Conservation (phyloP, 768 basidiomycete genomes). For the Sutorius australiensis region DNA sequence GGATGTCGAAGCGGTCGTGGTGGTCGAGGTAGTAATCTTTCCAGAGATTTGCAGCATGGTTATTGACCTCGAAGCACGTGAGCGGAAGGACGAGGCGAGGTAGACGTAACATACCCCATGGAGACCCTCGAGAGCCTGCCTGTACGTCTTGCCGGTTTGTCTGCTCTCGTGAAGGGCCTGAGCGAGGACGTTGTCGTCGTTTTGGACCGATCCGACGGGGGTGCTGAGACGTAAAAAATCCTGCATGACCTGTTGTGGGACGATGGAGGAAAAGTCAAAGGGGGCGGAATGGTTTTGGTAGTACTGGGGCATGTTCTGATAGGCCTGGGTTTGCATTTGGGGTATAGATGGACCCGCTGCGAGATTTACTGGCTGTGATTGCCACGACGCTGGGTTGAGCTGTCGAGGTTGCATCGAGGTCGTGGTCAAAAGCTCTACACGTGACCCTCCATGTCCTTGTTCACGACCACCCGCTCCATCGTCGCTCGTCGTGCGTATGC, state of each 20-base stretch:
- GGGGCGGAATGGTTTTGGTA: constrained; percentile 21
- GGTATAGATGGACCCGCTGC: constrained; percentile 31
- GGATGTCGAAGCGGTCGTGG: constrained; percentile 53
- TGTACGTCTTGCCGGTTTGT: constrained; percentile 49
- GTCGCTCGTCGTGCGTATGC: constrained; percentile 37
- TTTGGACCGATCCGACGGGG: constrained; percentile 45
- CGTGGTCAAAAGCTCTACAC: no score
- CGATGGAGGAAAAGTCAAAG: constrained; percentile 32
- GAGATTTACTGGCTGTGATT: constrained; percentile 32
- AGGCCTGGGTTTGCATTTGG: constrained; percentile 19
- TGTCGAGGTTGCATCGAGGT: constrained; percentile 19
- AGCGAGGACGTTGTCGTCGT: constrained; percentile 60
- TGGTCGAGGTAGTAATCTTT: constrained; percentile 80
- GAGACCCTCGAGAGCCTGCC: constrained; percentile 60
- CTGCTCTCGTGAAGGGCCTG: constrained; percentile 39
- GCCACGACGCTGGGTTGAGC: constrained; percentile 29
- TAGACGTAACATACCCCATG: constrained; percentile 52
- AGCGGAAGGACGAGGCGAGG: not conserved
- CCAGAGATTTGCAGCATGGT: constrained; percentile 59
- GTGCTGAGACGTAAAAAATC: constrained; percentile 51
- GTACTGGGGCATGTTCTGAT: constrained; percentile 17
- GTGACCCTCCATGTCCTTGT: no score
- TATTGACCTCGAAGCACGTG: constrained; percentile 34
- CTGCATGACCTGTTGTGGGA: constrained; percentile 54
- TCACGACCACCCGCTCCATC: constrained; percentile 9